Percentiles rank a stretch among this genome's conserved stretches.
These are phyloP conservation scores for Ceratocystiopsis minuta DNA, from an alignment of 2,329 filamentous ascomycete genomes.

Conservation along the genomic window DNA sequence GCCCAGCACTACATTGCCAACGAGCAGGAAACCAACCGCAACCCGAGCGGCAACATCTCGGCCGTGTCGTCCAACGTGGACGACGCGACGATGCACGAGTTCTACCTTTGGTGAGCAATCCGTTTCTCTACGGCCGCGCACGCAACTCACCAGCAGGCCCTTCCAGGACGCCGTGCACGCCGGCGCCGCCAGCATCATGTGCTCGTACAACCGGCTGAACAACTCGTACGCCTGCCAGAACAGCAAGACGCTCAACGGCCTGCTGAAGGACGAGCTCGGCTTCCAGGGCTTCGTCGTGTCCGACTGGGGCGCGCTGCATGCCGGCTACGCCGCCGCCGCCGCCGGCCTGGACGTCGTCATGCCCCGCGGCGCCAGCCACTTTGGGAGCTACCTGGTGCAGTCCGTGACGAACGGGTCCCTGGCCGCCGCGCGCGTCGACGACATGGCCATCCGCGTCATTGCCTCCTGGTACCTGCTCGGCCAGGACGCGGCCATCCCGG, in stretches of 20 bases:
- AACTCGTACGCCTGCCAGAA: constrained; percentile 53
- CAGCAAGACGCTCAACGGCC: constrained; percentile 42
- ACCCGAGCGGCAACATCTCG: constrained; percentile 33
- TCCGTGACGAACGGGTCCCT: constrained; percentile 44
- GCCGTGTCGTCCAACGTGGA: constrained; percentile 23
- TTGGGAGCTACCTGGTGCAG: constrained; percentile 34
- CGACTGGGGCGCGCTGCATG: constrained; percentile 50
- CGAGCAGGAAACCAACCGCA: constrained; percentile 27
- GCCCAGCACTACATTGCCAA: constrained; percentile 49
- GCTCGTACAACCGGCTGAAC: constrained; percentile 51
- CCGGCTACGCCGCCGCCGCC: constrained; percentile 40
- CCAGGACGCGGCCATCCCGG: constrained; percentile 28
- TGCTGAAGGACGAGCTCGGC: constrained; percentile 41
- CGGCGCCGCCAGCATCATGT: constrained; percentile 37
- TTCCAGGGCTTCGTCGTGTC: constrained; percentile 48
- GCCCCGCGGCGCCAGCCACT: constrained; percentile 27
- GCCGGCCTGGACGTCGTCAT: constrained; percentile 58
- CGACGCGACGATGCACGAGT: constrained; percentile 24
- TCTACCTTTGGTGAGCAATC: constrained; percentile 29
- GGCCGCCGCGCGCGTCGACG: constrained; percentile 29
- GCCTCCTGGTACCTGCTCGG: constrained; percentile 38
- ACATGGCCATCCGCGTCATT: constrained; percentile 19
- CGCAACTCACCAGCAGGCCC: too few species aligned
- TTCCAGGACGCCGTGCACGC: constrained; percentile 39
- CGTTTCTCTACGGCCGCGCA: constrained; percentile 8